A percentile compares a stretch with the other conserved stretches of the same genome.
phyloP scores from a whole-genome alignment of 352 stramenopile genomes.

The Phytopythium delawarense region DNA sequence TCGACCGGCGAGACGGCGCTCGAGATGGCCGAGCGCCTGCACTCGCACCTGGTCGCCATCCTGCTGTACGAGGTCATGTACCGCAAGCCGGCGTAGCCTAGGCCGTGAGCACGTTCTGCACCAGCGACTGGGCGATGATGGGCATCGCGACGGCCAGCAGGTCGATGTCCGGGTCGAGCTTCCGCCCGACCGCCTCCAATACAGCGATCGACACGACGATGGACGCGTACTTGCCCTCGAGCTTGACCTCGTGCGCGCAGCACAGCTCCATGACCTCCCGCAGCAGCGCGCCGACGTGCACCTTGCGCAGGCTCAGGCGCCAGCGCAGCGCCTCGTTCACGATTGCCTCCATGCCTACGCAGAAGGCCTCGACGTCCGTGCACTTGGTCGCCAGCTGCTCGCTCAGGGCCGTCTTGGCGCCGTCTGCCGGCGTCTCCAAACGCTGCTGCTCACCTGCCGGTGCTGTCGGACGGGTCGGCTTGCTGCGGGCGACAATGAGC shows the following conservation, averaged over 20 bases:
- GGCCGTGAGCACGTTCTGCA: constrained; percentile 59
- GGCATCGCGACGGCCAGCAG: constrained; percentile 87
- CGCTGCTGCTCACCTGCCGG: neutral
- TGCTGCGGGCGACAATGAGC: constrained; percentile 69
- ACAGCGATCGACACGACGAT: constrained; percentile 94
- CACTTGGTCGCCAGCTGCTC: constrained; percentile 31
- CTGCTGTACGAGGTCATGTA: constrained; percentile 73
- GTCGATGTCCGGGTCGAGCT: constrained; percentile 90
- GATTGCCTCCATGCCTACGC: constrained; percentile 63
- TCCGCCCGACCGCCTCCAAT: constrained; percentile 88
- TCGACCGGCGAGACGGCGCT: constrained; percentile 72
- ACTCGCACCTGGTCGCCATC: constrained; percentile 69
- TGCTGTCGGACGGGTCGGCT: constrained; percentile 11
- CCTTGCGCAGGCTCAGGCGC: constrained; percentile 63
- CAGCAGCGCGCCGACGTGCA: constrained; percentile 70
- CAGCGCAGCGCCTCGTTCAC: constrained; percentile 59
- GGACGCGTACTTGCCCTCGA: constrained; percentile 93
- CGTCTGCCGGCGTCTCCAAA: neutral
- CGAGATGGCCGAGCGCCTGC: constrained; percentile 71
- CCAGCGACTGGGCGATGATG: constrained; percentile 90
- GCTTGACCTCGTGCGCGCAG: constrained; percentile 89
- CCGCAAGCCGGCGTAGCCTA: constrained; percentile 22
- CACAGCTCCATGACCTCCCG: constrained; percentile 88
- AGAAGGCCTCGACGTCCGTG: constrained; percentile 72
- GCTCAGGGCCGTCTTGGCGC: neutral